These are phyloP conservation scores for Dactylellina cionopaga DNA, from an alignment of 2,329 filamentous ascomycete genomes.

Conservation along the genomic window DNA sequence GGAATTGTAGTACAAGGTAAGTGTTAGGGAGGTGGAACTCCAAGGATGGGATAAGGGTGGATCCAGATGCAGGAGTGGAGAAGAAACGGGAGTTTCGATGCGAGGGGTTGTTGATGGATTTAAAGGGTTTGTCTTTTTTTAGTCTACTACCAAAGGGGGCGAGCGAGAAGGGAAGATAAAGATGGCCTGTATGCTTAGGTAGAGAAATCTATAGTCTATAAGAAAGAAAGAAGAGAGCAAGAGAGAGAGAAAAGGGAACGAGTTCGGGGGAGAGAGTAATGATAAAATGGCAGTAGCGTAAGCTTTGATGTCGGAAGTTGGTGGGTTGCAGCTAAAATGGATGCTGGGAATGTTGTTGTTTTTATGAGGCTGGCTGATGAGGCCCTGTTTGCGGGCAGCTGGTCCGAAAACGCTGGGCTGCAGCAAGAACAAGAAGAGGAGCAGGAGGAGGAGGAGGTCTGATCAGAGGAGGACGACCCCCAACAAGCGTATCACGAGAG, in stretches of 20 bases:
- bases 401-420: constrained; percentile 36
- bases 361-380: neutral
- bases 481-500: constrained; percentile 49
- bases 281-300: no score
- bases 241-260: neutral
- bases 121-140: no score
- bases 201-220: neutral
- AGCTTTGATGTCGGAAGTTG: no score
- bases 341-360: neutral
- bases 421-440: neutral
- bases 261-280: neutral
- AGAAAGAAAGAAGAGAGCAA: neutral
- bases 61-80: constrained; percentile 42
- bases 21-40: constrained; percentile 18
- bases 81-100: constrained; percentile 42
- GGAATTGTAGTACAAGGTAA: constrained; percentile 1
- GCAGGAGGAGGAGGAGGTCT: neutral
- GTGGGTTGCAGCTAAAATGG: neutral
- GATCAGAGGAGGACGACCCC: no score
- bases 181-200: neutral
- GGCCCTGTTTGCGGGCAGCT: constrained; percentile 42
- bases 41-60: constrained; percentile 32
- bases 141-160: no score
- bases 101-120: no score
- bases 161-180: neutral